Base-by-base conservation (phyloP, 805 yeast genomes). In the Barnettozyma salicaria region DNA sequence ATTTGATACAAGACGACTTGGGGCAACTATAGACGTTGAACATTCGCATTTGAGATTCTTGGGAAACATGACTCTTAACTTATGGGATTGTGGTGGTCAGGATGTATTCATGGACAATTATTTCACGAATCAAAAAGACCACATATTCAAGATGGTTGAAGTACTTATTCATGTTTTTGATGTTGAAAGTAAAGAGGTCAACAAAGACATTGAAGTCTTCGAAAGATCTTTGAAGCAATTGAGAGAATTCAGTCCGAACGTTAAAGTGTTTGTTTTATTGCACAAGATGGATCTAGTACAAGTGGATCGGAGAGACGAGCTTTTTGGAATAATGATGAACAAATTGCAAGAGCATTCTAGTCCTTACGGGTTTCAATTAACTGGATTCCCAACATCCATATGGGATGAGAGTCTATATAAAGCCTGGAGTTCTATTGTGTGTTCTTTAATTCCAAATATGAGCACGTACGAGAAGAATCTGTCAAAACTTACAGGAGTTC, bases 41-140 rank as follows among this genome's bases (percentile, higher is more conserved):
- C 96, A 92, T 56, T 87, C 97, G 2, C 96, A 90, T 61, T 64
- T 92, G 39, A 67, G 97, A 34, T 89, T 92, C 53, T 66, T 92
- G 41, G 96, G 96, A 1, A 89, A 90, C 57, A 87, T 92, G 94
- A 88, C 97, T 1, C 67, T 92, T 31, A 90, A 90, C 52, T 65
- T 92, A 17, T 89, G 97, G 97, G 98, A 92, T 60, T 92, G 98
- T 63, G 98, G 97, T 52, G 96, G 96, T 4, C 98, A 92, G 58
- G 97, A 92, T 59, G 87, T 83, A 2, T 92, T 89, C 49, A 89
- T 92, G 86, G 97, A 90, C 54, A 88, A 86, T 59, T 92, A 92
- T 57, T 79, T 86, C 53, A 76, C 89, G 4, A 80, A 85, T 37
- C 95, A 87, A 45, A 78, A 86, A 42, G 96, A 84, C 56, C 96